A percentile compares a stretch with the other conserved stretches of the same genome.
phyloP scores from a whole-genome alignment of 495 filamentous ascomycete genomes.

The Clavariopsis aquatica region DNA sequence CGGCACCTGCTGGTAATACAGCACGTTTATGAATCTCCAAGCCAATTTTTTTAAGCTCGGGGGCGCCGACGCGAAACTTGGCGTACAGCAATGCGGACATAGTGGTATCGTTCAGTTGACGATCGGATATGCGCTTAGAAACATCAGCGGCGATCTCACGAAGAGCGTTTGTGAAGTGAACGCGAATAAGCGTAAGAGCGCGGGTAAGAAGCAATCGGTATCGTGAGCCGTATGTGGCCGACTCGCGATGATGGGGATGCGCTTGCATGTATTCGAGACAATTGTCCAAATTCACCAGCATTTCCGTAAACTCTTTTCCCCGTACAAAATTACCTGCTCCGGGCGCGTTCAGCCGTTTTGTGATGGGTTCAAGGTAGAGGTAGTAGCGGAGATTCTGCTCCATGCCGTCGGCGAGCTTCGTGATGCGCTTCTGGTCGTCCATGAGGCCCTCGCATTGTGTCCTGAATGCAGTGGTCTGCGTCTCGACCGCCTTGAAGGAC shows the following conservation, averaged over 20 bases:
- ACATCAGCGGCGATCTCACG: slow-evolving; percentile 71
- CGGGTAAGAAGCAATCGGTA: slow-evolving; percentile 72
- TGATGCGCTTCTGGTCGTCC: slow-evolving; percentile 72
- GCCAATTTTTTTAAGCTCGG: slow-evolving; percentile 65
- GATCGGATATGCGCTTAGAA: slow-evolving; percentile 66
- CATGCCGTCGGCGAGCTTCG: slow-evolving; percentile 75
- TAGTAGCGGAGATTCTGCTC: slow-evolving; percentile 88
- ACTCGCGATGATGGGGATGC: slow-evolving; percentile 81
- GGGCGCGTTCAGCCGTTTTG: slow-evolving; percentile 85
- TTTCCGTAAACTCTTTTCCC: slow-evolving; percentile 77
- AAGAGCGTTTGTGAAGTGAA: slow-evolving; percentile 74
- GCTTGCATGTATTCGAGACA: slow-evolving; percentile 87
- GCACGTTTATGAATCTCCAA: slow-evolving; percentile 70
- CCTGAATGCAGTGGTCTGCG: slow-evolving; percentile 87
- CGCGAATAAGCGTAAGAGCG: slow-evolving; percentile 77
- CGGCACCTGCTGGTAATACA: slow-evolving; percentile 59
- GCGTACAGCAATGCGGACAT: slow-evolving; percentile 76
- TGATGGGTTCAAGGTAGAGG: slow-evolving; percentile 85
- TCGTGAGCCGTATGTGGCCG: slow-evolving; percentile 73
- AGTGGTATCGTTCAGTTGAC: slow-evolving; percentile 73
- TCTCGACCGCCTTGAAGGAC: slow-evolving; percentile 82
- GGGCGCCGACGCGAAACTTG: slow-evolving; percentile 70
- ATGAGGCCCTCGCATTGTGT: slow-evolving; percentile 86
- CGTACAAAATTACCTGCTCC: slow-evolving; percentile 81
- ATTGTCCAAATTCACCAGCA: slow-evolving; percentile 78